A percentile compares a stretch with the other conserved stretches of the same genome.
Conservation (phyloP, 2,329 filamentous ascomycete species). For the Fusarium camptoceras region DNA sequence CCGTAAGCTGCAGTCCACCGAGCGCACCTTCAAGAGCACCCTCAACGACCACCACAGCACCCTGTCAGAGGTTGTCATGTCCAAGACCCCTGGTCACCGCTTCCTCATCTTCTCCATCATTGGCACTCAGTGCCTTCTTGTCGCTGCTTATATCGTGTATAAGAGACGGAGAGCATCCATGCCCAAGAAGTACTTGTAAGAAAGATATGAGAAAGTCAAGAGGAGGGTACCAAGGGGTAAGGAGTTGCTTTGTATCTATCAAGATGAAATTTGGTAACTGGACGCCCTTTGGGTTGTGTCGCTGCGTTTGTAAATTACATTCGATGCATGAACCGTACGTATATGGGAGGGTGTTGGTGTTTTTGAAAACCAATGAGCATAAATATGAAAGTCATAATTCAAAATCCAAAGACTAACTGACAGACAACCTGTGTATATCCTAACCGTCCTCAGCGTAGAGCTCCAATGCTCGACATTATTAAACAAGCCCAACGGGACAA, state of each 20-base stretch:
- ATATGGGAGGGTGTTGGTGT: constrained; percentile 32
- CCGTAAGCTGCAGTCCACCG: constrained; percentile 63
- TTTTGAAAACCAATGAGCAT: constrained; percentile 39
- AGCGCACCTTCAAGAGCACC: constrained; percentile 64
- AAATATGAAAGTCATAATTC: constrained; percentile 27
- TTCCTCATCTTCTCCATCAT: constrained; percentile 76
- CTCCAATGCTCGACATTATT: not conserved
- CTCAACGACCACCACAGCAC: constrained; percentile 63
- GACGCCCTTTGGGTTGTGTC: constrained; percentile 10
- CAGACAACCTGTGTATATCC: not conserved
- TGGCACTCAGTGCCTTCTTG: constrained; percentile 78
- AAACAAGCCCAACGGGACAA: not conserved
- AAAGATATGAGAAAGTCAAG: not conserved
- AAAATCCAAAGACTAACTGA: constrained; percentile 1
- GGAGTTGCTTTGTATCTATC: constrained; percentile 23
- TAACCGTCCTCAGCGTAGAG: constrained; percentile 12
- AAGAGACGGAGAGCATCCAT: constrained; percentile 79
- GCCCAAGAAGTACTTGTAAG: constrained; percentile 92
- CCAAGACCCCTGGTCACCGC: constrained; percentile 62
- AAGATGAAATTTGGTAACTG: constrained; percentile 28
- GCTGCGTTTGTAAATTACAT: constrained; percentile 41
- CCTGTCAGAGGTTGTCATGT: constrained; percentile 61
- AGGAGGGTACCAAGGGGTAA: not conserved
- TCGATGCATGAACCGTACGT: constrained; percentile 33
- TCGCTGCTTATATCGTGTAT: constrained; percentile 78